Evolutionary conservation across 2,329 filamentous ascomycete species (phyloP).

Genomic region (Coniochaeta hoffmannii): DNA sequence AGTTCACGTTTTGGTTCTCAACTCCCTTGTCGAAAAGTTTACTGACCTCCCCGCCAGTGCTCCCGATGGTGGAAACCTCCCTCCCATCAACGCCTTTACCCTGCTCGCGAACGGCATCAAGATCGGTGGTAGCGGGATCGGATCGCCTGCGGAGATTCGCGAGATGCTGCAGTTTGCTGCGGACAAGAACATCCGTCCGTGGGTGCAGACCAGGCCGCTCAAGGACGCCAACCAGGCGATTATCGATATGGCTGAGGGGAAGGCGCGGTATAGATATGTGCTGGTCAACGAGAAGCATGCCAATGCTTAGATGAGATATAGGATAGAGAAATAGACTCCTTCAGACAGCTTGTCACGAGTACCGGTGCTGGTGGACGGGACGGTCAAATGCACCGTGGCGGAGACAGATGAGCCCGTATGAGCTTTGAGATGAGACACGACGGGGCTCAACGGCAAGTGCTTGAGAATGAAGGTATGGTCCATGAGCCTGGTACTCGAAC

Average conservation of each 20-base stretch:
- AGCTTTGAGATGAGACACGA: too few relatives aligned
- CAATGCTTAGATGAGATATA: too few relatives aligned
- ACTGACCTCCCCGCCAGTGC: conserved; percentile 1
- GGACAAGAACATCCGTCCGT: conserved; percentile 49
- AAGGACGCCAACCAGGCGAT: conserved; percentile 50
- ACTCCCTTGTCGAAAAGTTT: too few relatives aligned
- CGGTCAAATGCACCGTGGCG: too few relatives aligned
- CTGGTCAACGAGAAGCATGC: not conserved
- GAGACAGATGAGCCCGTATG: too few relatives aligned
- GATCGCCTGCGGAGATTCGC: conserved; percentile 48
- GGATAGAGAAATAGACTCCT: too few relatives aligned
- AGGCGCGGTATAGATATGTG: conserved; percentile 42
- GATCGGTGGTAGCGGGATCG: conserved; percentile 39
- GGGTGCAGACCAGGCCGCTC: conserved; percentile 48
- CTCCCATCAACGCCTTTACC: conserved; percentile 43
- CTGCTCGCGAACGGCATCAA: conserved; percentile 46
- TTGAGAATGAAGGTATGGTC: too few relatives aligned
- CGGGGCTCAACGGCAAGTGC: too few relatives aligned
- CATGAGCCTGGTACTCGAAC: too few relatives aligned
- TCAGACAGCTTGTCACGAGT: too few relatives aligned
- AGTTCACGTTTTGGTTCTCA: not conserved
- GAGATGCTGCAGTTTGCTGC: conserved; percentile 55
- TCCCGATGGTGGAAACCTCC: conserved; percentile 44
- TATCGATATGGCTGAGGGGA: conserved; percentile 48
- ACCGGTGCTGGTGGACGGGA: too few relatives aligned